A percentile compares a stretch with the other conserved stretches of the same genome.
Evolutionary conservation across 768 basidiomycete species (phyloP).

Genomic region (Mycena venus): DNA sequence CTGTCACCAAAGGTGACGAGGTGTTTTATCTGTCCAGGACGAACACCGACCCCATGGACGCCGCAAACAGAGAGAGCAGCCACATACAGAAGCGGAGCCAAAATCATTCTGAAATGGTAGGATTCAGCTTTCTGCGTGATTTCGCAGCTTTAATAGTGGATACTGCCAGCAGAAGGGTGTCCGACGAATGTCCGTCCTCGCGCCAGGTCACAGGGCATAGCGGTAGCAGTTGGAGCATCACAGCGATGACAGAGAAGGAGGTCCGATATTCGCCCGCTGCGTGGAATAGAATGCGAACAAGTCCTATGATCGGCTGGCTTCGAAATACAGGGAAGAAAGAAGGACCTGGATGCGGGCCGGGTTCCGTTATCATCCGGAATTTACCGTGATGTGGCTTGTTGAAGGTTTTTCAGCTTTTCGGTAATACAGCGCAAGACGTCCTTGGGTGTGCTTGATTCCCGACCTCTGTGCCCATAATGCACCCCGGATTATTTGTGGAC

Average conservation of each 20-base stretch:
- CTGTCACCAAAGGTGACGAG: conserved; percentile 80
- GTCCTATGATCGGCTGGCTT: neutral
- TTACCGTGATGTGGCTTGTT: no score
- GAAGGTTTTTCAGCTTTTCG: no score
- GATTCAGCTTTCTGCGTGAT: neutral
- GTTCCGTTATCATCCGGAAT: no score
- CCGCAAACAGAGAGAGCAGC: neutral
- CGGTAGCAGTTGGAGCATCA: neutral
- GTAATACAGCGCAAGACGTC: no score
- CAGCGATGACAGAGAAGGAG: neutral
- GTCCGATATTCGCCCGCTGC: neutral
- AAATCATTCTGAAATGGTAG: neutral
- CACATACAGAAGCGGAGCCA: neutral
- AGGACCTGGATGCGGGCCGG: no score
- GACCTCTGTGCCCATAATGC: no score
- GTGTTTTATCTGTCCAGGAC: conserved; percentile 66
- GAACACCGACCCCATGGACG: conserved; percentile 39
- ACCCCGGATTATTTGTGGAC: no score
- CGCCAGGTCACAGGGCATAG: no score
- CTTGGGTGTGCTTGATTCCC: no score
- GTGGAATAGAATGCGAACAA: no score
- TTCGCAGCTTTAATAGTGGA: neutral
- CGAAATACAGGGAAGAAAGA: no score
- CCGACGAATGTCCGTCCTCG: neutral
- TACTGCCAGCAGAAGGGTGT: neutral